phyloP scores from a whole-genome alignment of 1,139 yeast genomes.

The Nakaseomyces nivariensis region DNA sequence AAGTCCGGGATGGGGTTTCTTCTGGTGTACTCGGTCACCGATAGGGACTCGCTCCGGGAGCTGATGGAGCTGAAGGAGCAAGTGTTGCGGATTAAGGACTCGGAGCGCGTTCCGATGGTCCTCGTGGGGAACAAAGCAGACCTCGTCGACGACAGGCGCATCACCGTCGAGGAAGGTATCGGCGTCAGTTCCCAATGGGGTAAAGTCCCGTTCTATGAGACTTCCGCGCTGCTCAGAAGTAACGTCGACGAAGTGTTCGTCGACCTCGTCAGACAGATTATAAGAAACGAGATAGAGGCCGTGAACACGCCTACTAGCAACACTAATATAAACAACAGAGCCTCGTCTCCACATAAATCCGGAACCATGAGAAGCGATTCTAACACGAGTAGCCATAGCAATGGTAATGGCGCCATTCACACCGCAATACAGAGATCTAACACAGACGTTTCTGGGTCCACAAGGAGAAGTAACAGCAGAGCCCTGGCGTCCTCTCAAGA shows the following conservation, averaged over 20 bases:
- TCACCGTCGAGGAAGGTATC: conserved; percentile 72
- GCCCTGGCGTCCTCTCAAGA: background rate
- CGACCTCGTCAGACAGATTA: conserved; percentile 81
- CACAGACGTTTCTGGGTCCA: background rate
- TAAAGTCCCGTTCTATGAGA: conserved; percentile 82
- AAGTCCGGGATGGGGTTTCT: conserved; percentile 79
- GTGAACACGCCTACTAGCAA: conserved; percentile 11
- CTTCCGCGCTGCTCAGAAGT: conserved; percentile 83
- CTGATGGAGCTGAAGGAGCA: conserved; percentile 77
- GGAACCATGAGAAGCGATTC: background rate
- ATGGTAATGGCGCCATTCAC: background rate
- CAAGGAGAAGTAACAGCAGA: conserved; percentile 1
- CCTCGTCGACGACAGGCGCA: conserved; percentile 62
- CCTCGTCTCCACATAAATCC: conserved; percentile 1
- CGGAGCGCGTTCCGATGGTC: conserved; percentile 67
- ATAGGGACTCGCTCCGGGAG: conserved; percentile 74
- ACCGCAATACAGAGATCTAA: background rate
- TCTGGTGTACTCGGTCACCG: conserved; percentile 83
- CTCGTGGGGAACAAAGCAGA: conserved; percentile 86
- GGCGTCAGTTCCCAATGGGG: conserved; percentile 80
- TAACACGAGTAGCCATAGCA: background rate
- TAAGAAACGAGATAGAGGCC: conserved; percentile 48
- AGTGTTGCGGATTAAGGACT: conserved; percentile 80
- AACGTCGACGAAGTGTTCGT: conserved; percentile 87
- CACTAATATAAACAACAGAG: background rate